Evolutionary conservation across 192 early-diverging fungal species (phyloP), one percentile per base, ranked within the genome.

Genomic region (Rhizophagus clarus): DNA sequence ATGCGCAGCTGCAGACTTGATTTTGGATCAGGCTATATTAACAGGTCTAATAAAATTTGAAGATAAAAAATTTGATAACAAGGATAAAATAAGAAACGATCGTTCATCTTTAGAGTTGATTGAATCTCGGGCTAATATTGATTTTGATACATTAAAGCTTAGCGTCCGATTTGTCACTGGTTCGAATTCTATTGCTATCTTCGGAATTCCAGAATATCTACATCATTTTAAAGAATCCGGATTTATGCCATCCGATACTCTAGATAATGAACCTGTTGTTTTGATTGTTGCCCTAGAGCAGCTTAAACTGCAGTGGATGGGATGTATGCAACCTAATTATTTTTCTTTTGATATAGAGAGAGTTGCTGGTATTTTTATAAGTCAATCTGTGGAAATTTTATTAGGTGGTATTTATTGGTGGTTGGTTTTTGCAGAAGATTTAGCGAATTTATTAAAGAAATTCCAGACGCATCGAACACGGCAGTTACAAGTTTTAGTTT

Each of bases 311-410:
- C 85, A 86, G 75, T 89, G 86, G 82, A 77, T 85, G 5, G 87
- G 85, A 10, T 80, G 83, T 0, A 84, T 83, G 40, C 83, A 84
- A 72, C 87, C 88, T 22, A 89, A 89, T 69, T 85, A 84, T 81
- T 79, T 88, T 37, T 83, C 83, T 7, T 76, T 87, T 4, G 80
- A 80, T n/a, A 76, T 89, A 4, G 83, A 83, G 11, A 87, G 78
- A 24, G 31, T 93, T 12, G 80, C 83, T 29, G 82, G 89, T 7
- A 85, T 90, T 47, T 88, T 89, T 24, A 91, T 93, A 37, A 93
- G 88, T 29, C 89, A 95, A 82, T 91, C 92, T 0, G 86, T 88
- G 4, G 94, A 95, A 71, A 93, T 94, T 61, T 80, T 94, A 12
- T 88, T 87, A 17, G 93, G 93, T 15, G 91, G 91, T 6, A 83